A percentile compares a stretch with the other conserved stretches of the same genome.
phyloP scores from a whole-genome alignment of 257 asterid genomes.

The Jasminum sambac region DNA sequence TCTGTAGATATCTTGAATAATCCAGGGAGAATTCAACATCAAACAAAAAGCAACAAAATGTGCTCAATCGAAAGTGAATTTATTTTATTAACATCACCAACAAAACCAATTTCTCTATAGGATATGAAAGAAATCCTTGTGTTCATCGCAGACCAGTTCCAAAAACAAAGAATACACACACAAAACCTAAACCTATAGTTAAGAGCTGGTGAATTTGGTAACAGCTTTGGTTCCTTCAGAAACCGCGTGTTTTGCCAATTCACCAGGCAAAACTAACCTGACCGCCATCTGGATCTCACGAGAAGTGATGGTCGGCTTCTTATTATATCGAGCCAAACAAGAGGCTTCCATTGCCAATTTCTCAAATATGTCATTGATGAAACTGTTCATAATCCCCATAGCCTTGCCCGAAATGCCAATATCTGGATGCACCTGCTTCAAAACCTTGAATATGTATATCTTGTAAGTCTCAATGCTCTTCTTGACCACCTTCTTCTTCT shows the following conservation, averaged over 20 bases:
- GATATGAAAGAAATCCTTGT: background rate
- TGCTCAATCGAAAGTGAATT: background rate
- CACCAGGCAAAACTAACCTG: constrained; percentile 45
- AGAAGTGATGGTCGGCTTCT: constrained; percentile 43
- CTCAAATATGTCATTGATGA: constrained; percentile 21
- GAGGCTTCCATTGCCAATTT: constrained; percentile 46
- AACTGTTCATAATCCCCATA: too few relatives aligned
- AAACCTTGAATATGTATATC: constrained; percentile 23
- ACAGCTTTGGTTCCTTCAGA: constrained; percentile 55
- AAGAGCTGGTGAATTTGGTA: constrained; percentile 48
- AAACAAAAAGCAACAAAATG: background rate
- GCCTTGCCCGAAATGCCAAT: constrained; percentile 47
- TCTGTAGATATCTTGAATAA: too few relatives aligned
- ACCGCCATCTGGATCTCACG: constrained; percentile 45
- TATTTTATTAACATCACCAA: too few relatives aligned
- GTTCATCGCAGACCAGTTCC: background rate
- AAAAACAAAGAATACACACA: background rate
- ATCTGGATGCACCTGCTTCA: constrained; percentile 50
- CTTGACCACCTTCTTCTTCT: too few relatives aligned
- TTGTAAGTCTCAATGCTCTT: constrained; percentile 13
- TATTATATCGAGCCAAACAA: constrained; percentile 42
- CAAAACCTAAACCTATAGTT: background rate
- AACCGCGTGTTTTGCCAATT: constrained; percentile 48
- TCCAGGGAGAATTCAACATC: background rate
- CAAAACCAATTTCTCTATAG: background rate